Percentiles rank a stretch among this genome's conserved stretches.
Conservation (phyloP, 1,284 basidiomycete genomes). For the Ustilago curta region DNA sequence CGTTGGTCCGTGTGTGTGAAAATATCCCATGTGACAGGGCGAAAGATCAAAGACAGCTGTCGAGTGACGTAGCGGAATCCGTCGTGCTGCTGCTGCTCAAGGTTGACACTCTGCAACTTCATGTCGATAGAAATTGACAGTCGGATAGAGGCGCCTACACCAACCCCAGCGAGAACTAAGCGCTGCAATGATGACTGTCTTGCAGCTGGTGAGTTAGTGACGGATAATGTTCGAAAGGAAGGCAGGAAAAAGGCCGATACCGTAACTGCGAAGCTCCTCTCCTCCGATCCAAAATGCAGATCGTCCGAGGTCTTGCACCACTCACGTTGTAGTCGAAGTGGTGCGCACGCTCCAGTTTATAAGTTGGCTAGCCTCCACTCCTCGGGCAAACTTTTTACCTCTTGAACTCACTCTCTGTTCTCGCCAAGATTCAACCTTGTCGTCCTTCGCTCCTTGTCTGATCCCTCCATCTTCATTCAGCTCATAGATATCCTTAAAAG, state of each 20-base stretch:
- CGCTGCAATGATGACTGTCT: slow-evolving; percentile 20
- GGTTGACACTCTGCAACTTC: slow-evolving; percentile 3
- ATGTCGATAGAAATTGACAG: slow-evolving; percentile 1
- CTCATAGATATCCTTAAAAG: slow-evolving; percentile 9
- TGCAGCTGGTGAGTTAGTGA: not conserved
- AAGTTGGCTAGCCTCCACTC: slow-evolving; percentile 9
- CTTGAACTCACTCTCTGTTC: not conserved
- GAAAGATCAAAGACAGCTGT: slow-evolving; percentile 13
- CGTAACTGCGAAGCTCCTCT: not conserved
- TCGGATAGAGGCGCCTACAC: not conserved
- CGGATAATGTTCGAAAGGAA: not conserved
- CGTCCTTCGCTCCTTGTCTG: not conserved
- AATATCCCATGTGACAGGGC: slow-evolving; percentile 16
- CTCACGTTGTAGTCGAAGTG: not conserved
- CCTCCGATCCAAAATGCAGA: slow-evolving; percentile 3
- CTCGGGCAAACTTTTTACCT: slow-evolving; percentile 6
- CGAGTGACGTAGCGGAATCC: slow-evolving; percentile 31
- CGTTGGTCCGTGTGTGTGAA: slow-evolving; percentile 21
- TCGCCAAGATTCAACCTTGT: no score
- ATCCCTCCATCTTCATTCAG: not conserved
- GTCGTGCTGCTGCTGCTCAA: no score
- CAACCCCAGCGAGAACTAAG: not conserved
- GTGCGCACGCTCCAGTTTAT: not conserved
- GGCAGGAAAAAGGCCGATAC: not conserved
- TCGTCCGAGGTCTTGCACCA: not conserved